phyloP scores from a whole-genome alignment of 169 alveolate species.

The Plasmodium vivax region DNA sequence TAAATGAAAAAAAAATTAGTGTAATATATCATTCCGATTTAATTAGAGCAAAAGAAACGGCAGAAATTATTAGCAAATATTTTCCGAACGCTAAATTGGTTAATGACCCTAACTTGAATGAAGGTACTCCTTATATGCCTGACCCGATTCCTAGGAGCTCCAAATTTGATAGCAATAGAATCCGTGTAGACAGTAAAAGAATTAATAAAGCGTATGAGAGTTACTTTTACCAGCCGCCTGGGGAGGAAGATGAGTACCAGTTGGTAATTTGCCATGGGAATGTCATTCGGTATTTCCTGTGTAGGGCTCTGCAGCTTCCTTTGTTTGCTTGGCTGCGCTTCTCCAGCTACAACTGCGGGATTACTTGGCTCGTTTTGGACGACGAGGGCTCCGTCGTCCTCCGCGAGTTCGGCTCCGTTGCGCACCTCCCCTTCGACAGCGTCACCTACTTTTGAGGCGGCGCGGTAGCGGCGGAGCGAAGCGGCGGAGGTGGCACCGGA shows the following conservation, averaged over 20 bases:
- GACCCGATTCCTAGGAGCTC: slow-evolving; percentile 77
- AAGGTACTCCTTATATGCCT: slow-evolving; percentile 81
- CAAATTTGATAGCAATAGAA: slow-evolving; percentile 75
- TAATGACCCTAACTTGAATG: slow-evolving; percentile 80
- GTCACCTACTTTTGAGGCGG: slow-evolving; percentile 51
- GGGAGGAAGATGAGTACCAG: slow-evolving; percentile 76
- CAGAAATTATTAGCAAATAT: slow-evolving; percentile 78
- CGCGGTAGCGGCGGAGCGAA: too few species aligned
- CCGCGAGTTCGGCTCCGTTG: slow-evolving; percentile 73
- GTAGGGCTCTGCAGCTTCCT: slow-evolving; percentile 81
- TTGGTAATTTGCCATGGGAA: slow-evolving; percentile 80
- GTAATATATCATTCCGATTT: slow-evolving; percentile 80
- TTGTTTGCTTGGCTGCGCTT: slow-evolving; percentile 80
- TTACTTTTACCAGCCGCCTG: slow-evolving; percentile 72
- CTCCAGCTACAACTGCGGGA: slow-evolving; percentile 78
- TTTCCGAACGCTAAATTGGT: slow-evolving; percentile 77
- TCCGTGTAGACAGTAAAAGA: slow-evolving; percentile 76
- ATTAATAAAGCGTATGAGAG: slow-evolving; percentile 77
- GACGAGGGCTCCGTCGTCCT: slow-evolving; percentile 72
- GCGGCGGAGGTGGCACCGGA: too few species aligned
- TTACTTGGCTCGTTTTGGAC: slow-evolving; percentile 76
- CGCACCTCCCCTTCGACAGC: slow-evolving; percentile 72
- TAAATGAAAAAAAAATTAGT: slow-evolving; percentile 59
- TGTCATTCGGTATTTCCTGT: slow-evolving; percentile 78
- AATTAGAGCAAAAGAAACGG: slow-evolving; percentile 81